phyloP scores from a whole-genome alignment of 495 filamentous ascomycete species.

The Aspergillus mulundensis region DNA sequence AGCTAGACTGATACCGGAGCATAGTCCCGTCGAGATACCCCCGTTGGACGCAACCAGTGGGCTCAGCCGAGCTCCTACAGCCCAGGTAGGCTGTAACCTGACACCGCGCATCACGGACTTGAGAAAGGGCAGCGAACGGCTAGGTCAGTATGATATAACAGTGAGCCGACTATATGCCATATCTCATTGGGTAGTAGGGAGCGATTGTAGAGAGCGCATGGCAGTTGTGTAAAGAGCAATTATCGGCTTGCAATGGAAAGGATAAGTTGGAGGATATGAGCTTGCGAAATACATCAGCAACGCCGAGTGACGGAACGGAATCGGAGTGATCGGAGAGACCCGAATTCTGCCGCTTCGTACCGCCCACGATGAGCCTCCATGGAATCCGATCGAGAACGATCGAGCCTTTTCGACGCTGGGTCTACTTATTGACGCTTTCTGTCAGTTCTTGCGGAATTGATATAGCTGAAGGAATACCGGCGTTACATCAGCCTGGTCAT shows the following conservation, averaged over 20 bases:
- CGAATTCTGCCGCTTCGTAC: conserved; percentile 32
- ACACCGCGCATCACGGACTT: conserved; percentile 41
- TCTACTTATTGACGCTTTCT: not conserved
- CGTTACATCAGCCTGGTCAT: not conserved
- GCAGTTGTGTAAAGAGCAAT: conserved; percentile 2
- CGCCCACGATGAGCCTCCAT: conserved; percentile 24
- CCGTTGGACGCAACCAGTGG: conserved; percentile 20
- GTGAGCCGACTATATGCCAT: conserved; percentile 32
- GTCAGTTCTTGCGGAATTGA: not conserved
- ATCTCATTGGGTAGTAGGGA: conserved; percentile 22
- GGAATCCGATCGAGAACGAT: conserved; percentile 38
- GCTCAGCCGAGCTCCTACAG: conserved; percentile 28
- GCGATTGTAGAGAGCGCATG: conserved; percentile 9
- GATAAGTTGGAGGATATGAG: conserved; percentile 2
- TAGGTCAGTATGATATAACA: conserved; percentile 24
- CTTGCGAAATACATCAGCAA: conserved; percentile 13
- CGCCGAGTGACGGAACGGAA: conserved; percentile 14
- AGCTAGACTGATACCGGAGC: conserved; percentile 10
- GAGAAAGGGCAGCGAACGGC: conserved; percentile 20
- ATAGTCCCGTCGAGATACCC: conserved; percentile 19
- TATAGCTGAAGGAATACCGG: not conserved
- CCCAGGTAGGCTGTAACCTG: conserved; percentile 35
- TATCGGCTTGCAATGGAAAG: not conserved
- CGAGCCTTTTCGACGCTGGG: conserved; percentile 32
- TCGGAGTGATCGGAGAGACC: conserved; percentile 13